Conservation (phyloP, 2,329 filamentous ascomycete genomes). For the Pseudocercospora cruenta region DNA sequence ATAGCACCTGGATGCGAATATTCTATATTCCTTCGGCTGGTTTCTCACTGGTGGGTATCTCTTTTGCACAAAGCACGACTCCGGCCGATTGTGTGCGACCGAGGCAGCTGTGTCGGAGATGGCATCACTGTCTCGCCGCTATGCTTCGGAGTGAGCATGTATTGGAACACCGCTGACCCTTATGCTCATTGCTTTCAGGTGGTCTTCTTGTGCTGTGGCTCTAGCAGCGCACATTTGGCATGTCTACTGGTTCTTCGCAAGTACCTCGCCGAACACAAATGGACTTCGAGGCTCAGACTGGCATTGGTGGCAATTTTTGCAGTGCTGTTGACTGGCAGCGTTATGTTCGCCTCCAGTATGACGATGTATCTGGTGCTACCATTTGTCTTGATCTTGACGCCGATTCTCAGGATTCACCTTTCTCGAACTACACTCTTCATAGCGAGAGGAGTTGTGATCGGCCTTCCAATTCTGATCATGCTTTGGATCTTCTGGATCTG, state of each 20-base stretch:
- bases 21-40: not conserved
- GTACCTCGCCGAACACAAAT: constrained; percentile 14
- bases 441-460: not conserved
- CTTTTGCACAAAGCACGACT: no score
- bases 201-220: constrained; percentile 14
- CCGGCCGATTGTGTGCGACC: no score
- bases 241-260: constrained; percentile 8
- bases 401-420: no score
- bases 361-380: not conserved
- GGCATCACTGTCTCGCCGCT: no score
- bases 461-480: not conserved
- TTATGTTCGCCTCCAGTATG: constrained; percentile 9
- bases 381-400: no score
- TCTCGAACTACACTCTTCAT: not conserved
- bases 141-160: no score
- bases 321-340: not conserved
- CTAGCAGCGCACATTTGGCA: constrained; percentile 16
- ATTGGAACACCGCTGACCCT: no score
- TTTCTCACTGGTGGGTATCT: constrained; percentile 16
- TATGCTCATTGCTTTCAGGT: no score
- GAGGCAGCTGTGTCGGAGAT: no score
- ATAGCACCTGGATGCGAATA: not conserved
- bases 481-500: constrained; percentile 15
- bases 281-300: not conserved
- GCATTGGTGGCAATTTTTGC: constrained; percentile 5